Base-by-base conservation (phyloP, 805 yeast genomes). In the Zygosaccharomyces rouxii region DNA sequence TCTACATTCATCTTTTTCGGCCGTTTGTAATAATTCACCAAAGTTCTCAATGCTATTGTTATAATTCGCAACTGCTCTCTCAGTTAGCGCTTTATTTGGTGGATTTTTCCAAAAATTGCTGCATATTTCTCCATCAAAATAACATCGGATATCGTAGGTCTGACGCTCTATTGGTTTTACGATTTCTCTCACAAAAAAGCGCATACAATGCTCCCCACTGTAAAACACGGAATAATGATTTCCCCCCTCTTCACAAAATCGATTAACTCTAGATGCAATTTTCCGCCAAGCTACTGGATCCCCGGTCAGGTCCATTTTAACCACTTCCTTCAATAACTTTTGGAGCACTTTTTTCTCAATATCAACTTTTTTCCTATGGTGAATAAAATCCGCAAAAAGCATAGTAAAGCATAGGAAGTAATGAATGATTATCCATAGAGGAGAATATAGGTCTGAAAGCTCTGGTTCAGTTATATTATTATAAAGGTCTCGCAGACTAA, bases 241-340 rank as follows among this genome's bases (percentile, higher is more conserved):
- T 26, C 6, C 14, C 26, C 16, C 22, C 16, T 19, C 35, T 7
- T 10, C n/a, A 28, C 11, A 40, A 21, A 7, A 40, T 21, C 21
- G 35, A 18, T 40, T 26, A 18, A 40, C 25, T 14, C 44, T 40
- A 35, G 26, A 40, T 19, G 44, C 44, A 40, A 40, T 28, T 40
- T 23, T 40, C 22, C 35, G 33, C 44, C 44, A 40, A 28, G 35
- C 33, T 40, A n/a, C 35, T 6, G 40, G 40, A 11, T 19, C 40
- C 29, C 40, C 7, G 2, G 4, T n/a, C 29, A 25, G 3, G 38
- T 42, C 44, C 16, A 19, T 30, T 29, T 42, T 38, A 19, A 37
- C 44, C 18, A 41, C 38, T 41, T 41, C 35, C 29, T 41, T 37
- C 38, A 41, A 29, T 13, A 41, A 22, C 29, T 28, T 16, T 30